Percentiles rank a stretch among this genome's conserved stretches.
Conservation (phyloP, 495 filamentous ascomycete genomes). For the Hyaloscypha variabilis region DNA sequence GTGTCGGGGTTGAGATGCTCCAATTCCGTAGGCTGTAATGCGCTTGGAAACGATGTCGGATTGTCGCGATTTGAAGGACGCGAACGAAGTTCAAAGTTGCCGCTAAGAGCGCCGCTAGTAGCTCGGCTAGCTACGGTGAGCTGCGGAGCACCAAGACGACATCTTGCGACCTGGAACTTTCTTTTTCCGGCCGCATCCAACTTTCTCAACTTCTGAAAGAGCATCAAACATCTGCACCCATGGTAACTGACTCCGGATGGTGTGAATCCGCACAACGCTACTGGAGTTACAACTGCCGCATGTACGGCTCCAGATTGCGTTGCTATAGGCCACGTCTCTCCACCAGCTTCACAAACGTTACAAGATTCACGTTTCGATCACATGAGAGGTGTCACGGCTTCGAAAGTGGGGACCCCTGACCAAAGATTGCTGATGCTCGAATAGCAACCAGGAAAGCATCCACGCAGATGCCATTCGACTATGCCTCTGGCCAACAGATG, state of each 20-base stretch:
- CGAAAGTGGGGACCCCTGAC: background rate
- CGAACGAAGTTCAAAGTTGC: background rate
- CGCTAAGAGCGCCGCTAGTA: background rate
- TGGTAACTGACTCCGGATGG: background rate
- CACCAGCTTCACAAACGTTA: slow-evolving; percentile 11
- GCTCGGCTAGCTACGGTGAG: no score
- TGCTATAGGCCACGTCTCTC: slow-evolving; percentile 14
- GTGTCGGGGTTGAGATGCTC: background rate
- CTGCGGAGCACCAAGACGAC: no score
- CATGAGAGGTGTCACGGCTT: slow-evolving; percentile 12
- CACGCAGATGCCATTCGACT: slow-evolving; percentile 15
- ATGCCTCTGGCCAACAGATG: slow-evolving; percentile 7
- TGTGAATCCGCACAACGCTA: background rate
- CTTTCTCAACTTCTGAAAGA: background rate
- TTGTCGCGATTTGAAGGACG: background rate
- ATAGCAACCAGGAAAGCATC: background rate
- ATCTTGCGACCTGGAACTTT: background rate
- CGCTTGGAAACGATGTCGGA: background rate
- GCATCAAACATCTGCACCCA: no score
- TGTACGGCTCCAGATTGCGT: background rate
- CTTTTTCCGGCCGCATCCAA: background rate
- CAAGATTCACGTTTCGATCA: slow-evolving; percentile 15
- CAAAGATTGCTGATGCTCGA: slow-evolving; percentile 10
- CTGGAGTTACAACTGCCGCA: slow-evolving; percentile 8
- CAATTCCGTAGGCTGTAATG: background rate